Conservation (phyloP, 2,329 filamentous ascomycete genomes). For the Ophiocordyceps camponoti-saundersi region DNA sequence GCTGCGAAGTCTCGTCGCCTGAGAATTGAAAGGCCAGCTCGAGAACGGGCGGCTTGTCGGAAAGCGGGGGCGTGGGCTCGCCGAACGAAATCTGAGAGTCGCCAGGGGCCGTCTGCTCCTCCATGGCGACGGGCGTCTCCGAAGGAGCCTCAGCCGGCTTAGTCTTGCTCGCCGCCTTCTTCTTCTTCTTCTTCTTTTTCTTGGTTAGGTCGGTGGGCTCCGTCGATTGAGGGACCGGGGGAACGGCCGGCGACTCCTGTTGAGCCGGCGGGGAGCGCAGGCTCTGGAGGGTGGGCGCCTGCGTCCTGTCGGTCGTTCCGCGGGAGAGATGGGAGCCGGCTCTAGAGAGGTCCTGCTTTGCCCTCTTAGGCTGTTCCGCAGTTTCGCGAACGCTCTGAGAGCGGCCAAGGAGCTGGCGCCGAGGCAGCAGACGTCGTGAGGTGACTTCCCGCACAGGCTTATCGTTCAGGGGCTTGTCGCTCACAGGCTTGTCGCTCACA, state of each 20-base stretch:
- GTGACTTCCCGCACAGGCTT: conserved; percentile 47
- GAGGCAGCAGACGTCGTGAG: conserved; percentile 43
- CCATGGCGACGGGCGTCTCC: neutral
- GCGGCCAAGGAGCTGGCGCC: conserved; percentile 21
- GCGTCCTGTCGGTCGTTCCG: conserved; percentile 35
- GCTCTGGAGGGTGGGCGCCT: conserved; percentile 24
- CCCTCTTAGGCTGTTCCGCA: conserved; percentile 22
- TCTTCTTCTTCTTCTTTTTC: conserved; percentile 5
- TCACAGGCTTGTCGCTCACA: neutral
- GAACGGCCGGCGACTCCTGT: neutral
- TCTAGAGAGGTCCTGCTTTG: conserved; percentile 19
- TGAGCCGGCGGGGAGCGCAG: neutral
- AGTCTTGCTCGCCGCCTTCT: conserved; percentile 1
- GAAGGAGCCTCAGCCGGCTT: neutral
- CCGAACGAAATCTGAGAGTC: neutral
- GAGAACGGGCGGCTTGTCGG: conserved; percentile 21
- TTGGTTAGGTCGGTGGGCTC: neutral
- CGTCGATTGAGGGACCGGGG: neutral
- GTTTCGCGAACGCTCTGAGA: conserved; percentile 23
- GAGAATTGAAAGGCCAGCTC: neutral
- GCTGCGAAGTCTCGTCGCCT: conserved; percentile 11
- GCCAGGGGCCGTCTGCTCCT: neutral
- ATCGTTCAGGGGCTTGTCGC: conserved; percentile 6
- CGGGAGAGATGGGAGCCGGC: conserved; percentile 29
- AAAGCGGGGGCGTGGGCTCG: conserved; percentile 2